Percentiles rank a stretch among this genome's conserved stretches.
phyloP scores from a whole-genome alignment of 805 yeast species.

The Cyberlindnera japonica region DNA sequence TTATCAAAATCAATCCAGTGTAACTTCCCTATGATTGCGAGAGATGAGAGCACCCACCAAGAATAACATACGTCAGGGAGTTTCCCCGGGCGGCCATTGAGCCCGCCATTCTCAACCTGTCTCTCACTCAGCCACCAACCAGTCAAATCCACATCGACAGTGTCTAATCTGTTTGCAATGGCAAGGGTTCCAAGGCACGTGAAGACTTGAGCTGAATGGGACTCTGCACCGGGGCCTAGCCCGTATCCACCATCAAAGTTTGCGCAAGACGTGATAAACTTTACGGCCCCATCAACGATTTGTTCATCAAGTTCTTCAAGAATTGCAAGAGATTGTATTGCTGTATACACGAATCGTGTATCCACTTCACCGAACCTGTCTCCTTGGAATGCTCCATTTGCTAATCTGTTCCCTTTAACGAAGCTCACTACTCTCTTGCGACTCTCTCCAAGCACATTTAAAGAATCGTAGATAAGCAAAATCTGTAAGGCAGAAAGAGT shows the following conservation, averaged over 20 bases:
- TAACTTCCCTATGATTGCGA: slow-evolving; percentile 59
- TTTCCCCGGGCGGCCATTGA: slow-evolving; percentile 95
- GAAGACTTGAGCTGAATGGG: slow-evolving; percentile 90
- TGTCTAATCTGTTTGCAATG: slow-evolving; percentile 55
- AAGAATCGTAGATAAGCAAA: slow-evolving; percentile 57
- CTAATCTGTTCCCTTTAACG: slow-evolving; percentile 34
- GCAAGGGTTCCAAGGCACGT: slow-evolving; percentile 82
- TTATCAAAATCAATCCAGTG: slow-evolving; percentile 75
- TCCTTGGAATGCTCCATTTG: slow-evolving; percentile 78
- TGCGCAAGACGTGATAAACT: slow-evolving; percentile 63
- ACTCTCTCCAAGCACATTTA: slow-evolving; percentile 40
- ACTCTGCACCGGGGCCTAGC: slow-evolving; percentile 88
- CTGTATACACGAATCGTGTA: slow-evolving; percentile 84
- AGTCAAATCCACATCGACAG: slow-evolving; percentile 42
- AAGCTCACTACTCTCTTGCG: slow-evolving; percentile 31
- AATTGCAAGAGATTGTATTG: slow-evolving; percentile 67
- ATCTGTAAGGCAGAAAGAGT: slow-evolving; percentile 88
- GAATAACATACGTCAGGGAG: slow-evolving; percentile 96
- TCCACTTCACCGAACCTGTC: slow-evolving; percentile 92
- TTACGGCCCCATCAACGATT: slow-evolving; percentile 57
- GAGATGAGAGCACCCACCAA: slow-evolving; percentile 91
- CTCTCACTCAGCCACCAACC: slow-evolving; percentile 91
- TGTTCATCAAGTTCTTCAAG: slow-evolving; percentile 58
- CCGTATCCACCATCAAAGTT: slow-evolving; percentile 98
- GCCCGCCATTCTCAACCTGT: slow-evolving; percentile 81